Evolutionary conservation across 768 basidiomycete genomes (phyloP).

Genomic region (Pisolithus albus): DNA sequence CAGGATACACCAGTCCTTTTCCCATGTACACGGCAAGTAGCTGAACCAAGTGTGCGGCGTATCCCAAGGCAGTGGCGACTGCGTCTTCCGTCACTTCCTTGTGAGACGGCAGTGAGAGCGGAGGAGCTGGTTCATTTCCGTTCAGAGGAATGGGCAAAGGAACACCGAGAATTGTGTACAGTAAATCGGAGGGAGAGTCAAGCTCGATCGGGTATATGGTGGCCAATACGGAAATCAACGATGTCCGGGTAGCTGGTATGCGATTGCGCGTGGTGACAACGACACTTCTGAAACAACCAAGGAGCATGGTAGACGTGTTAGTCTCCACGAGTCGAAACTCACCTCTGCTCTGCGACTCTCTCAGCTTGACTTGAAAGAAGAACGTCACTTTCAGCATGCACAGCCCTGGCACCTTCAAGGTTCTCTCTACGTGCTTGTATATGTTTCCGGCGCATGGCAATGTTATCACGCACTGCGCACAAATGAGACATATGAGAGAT

Average conservation of each 20-base stretch:
- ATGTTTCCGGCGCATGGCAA: slow-evolving; percentile 38
- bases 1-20: slow-evolving; percentile 75
- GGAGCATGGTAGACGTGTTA: slow-evolving; percentile 7
- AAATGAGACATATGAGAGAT: slow-evolving; percentile 6
- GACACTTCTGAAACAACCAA: slow-evolving; percentile 35
- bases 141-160: slow-evolving; percentile 86
- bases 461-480: slow-evolving; percentile 35
- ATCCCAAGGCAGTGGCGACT: slow-evolving; percentile 86
- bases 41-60: slow-evolving; percentile 81
- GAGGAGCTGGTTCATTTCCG: slow-evolving; percentile 76
- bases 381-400: slow-evolving; percentile 28
- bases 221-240: slow-evolving; percentile 64
- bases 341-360: slow-evolving; percentile 36
- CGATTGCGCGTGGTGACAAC: slow-evolving; percentile 41
- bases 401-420: slow-evolving; percentile 38
- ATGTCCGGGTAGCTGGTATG: slow-evolving; percentile 50
- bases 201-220: slow-evolving; percentile 88
- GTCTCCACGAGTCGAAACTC: slow-evolving; percentile 7
- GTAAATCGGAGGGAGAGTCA: slow-evolving; percentile 72
- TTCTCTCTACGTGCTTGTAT: slow-evolving; percentile 41
- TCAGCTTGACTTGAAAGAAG: slow-evolving; percentile 23
- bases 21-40: slow-evolving; percentile 75
- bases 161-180: slow-evolving; percentile 80
- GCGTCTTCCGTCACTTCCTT: slow-evolving; percentile 77
- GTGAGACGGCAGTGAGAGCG: slow-evolving; percentile 56